A percentile compares a stretch with the other conserved stretches of the same genome.
phyloP scores from a whole-genome alignment of 2,329 filamentous ascomycete genomes.

The Aspergillus neoniger region DNA sequence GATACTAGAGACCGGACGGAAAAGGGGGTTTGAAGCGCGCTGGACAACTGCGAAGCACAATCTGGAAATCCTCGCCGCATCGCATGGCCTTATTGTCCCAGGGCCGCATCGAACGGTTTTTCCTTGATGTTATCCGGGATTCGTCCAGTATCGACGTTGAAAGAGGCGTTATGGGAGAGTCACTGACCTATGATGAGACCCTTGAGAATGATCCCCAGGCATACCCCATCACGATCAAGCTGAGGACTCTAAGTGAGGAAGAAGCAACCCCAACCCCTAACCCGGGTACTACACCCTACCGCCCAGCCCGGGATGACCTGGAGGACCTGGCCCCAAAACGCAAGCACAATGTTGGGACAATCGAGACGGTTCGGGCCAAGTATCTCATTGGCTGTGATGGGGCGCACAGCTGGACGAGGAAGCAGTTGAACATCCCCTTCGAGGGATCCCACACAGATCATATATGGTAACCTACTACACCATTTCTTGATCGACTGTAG shows the following conservation, averaged over 20 bases:
- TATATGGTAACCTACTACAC: slow-evolving; percentile 28
- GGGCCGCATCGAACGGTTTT: slow-evolving; percentile 68
- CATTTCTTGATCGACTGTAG: background rate
- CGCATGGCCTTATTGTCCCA: slow-evolving; percentile 68
- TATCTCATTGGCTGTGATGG: slow-evolving; percentile 69
- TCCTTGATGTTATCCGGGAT: slow-evolving; percentile 62
- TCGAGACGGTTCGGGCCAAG: slow-evolving; percentile 51
- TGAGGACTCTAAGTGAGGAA: slow-evolving; percentile 60
- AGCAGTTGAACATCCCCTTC: slow-evolving; percentile 57
- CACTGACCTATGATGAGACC: slow-evolving; percentile 56
- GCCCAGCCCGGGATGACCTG: slow-evolving; percentile 62
- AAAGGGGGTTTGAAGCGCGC: slow-evolving; percentile 59
- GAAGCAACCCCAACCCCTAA: slow-evolving; percentile 49
- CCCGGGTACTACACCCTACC: slow-evolving; percentile 55
- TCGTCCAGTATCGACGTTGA: slow-evolving; percentile 60
- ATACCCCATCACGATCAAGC: slow-evolving; percentile 62
- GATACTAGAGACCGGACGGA: slow-evolving; percentile 39
- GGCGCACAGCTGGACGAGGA: slow-evolving; percentile 64
- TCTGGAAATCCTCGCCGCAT: slow-evolving; percentile 59
- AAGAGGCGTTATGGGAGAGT: slow-evolving; percentile 59
- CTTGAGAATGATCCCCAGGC: slow-evolving; percentile 50
- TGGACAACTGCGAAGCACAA: slow-evolving; percentile 62
- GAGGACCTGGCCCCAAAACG: slow-evolving; percentile 49
- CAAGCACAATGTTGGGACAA: slow-evolving; percentile 29
- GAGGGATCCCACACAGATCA: slow-evolving; percentile 53